Base-by-base conservation (phyloP, 768 basidiomycete species). In the Chalciporus chontae region DNA sequence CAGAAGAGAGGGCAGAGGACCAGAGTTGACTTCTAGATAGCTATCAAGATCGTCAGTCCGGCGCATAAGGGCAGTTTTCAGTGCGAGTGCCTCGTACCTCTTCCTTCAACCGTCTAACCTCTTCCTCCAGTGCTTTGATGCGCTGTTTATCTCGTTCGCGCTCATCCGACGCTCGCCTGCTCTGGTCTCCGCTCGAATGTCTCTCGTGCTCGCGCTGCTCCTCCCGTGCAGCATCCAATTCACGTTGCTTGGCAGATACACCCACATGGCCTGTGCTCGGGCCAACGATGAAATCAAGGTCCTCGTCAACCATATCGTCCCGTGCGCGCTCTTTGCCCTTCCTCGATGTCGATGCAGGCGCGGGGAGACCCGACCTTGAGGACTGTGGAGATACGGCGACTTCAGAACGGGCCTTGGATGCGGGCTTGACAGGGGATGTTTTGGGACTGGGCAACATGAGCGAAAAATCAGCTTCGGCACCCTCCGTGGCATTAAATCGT, bases 51-150 rank as follows among this genome's bases (percentile, higher is more conserved):
- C 13, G 37, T 59, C 5, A 55, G 46, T 51, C 17, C 24, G 45
- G 34, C 26, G 13, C 13, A 11, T 0, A 11, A 34, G 37, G 15
- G 14, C 27, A 45, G 24, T 8, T 36, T 19, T 5, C 23, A 41
- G 15, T 37, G 19, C 26, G 40, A 45, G 26, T 5, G 4, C 5
- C 17, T 43, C 51, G 11, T 41, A 81, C 84, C 76, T 84, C 82
- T 59, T 77, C 75, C 54, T 74, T 81, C 50, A 88, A 67, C 38
- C 72, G 60, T 38, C 67, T 67, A 34, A 89, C 79, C 60, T 91
- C 89, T 42, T 77, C 77, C 58, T 90, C 86, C 5, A 91, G 72
- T 50, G 71, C 68, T 53, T 68, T 72, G 26, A 90, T 89, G 44
- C 76, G 74, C 48, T 76, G 80, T 60, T 85, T 84, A 58, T 89